These are phyloP conservation scores for Coniochaeta sp. DNA, from an alignment of 2,329 filamentous ascomycete genomes.

Conservation along the genomic window DNA sequence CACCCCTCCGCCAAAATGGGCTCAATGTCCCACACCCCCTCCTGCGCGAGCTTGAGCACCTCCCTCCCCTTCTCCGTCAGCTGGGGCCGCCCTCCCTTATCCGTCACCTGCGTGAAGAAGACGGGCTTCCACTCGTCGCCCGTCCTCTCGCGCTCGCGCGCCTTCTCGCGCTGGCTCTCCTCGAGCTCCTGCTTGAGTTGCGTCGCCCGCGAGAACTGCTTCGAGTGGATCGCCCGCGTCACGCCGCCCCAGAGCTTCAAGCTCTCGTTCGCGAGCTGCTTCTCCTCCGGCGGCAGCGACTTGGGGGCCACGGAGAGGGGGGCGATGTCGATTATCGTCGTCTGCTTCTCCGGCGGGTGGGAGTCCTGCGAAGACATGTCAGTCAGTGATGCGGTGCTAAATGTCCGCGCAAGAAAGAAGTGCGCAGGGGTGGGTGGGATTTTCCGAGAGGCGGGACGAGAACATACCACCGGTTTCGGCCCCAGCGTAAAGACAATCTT, in stretches of 20 bases:
- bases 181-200: slow-evolving; percentile 85
- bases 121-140: slow-evolving; percentile 73
- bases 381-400: too few species aligned
- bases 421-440: background rate
- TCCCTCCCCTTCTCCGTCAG: slow-evolving; percentile 45
- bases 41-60: slow-evolving; percentile 45
- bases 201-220: slow-evolving; percentile 80
- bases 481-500: slow-evolving; percentile 56
- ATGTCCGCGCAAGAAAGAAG: too few species aligned
- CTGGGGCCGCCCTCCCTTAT: slow-evolving; percentile 48
- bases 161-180: slow-evolving; percentile 80
- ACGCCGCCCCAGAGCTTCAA: slow-evolving; percentile 82
- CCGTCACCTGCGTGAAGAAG: slow-evolving; percentile 65
- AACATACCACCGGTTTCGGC: slow-evolving; percentile 54
- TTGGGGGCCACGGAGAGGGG: slow-evolving; percentile 77
- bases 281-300: slow-evolving; percentile 64
- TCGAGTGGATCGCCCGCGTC: slow-evolving; percentile 74
- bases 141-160: slow-evolving; percentile 66
- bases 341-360: slow-evolving; percentile 51
- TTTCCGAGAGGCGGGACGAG: too few species aligned
- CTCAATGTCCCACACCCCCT: slow-evolving; percentile 35
- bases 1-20: background rate
- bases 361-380: slow-evolving; percentile 26
- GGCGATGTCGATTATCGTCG: slow-evolving; percentile 78
- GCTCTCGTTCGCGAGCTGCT: slow-evolving; percentile 85